Evolutionary conservation across 441 rosid species (phyloP).

Genomic region (Aleurites moluccanus): DNA sequence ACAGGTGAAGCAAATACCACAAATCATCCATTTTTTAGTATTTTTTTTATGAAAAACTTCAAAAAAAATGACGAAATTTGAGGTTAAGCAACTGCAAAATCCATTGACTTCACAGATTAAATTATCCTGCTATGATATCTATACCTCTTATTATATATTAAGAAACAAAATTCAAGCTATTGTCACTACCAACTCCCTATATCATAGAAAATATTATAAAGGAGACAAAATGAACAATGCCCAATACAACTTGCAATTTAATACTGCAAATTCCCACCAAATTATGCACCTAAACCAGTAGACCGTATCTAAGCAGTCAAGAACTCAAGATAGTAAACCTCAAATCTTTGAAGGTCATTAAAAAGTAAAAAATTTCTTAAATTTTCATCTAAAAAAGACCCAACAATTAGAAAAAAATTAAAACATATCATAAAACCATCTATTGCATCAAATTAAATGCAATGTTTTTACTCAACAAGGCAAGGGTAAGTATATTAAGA

Average conservation of each 20-base stretch:
- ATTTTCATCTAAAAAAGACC: background rate
- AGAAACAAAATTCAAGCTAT: constrained; percentile 14
- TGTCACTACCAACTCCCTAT: constrained; percentile 13
- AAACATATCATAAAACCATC: background rate
- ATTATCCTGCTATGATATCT: constrained; percentile 12
- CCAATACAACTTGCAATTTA: constrained; percentile 19
- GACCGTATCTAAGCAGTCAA: constrained; percentile 13
- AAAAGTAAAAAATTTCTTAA: background rate
- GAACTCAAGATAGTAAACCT: constrained; percentile 2
- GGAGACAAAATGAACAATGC: constrained; percentile 14
- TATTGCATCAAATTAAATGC: background rate
- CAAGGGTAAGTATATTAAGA: background rate
- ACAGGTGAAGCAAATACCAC: constrained; percentile 15
- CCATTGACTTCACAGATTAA: constrained; percentile 27
- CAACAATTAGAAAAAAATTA: background rate
- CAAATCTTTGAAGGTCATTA: background rate
- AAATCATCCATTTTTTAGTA: background rate
- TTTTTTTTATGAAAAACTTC: constrained; percentile 6
- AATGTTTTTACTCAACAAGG: background rate
- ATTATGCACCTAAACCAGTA: constrained; percentile 12
- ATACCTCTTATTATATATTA: constrained; percentile 1
- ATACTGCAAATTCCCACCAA: constrained; percentile 9
- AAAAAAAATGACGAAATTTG: constrained; percentile 2
- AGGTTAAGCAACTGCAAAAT: constrained; percentile 16
- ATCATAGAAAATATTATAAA: constrained; percentile 2